Base-by-base conservation (phyloP, 2,329 filamentous ascomycete species). In the Arachnomyces sp. region DNA sequence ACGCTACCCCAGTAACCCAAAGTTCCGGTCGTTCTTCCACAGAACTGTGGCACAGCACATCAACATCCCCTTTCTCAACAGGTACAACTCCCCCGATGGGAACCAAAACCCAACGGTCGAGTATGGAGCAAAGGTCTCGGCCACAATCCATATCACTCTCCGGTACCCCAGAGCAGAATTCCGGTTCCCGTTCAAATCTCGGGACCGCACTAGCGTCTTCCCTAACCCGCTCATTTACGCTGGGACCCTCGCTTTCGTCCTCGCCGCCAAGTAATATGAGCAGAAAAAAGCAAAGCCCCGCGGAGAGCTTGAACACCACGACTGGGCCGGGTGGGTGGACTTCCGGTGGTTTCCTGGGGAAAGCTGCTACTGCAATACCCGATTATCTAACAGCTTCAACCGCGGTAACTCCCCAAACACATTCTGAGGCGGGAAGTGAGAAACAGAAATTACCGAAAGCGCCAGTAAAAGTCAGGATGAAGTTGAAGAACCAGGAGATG, bases 401-500 rank as follows among this genome's bases (percentile, higher is more conserved):
- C 32, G 46, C 51, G 32, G 40, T 53, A 15, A 49, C 55, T 33
- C 59, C 60, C 18, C 55, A 58, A 44, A 56, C 56, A 16, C 52
- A 59, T 32, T 65, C 64, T 1, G 65, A 65, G 40, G 58, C 55
- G 11, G 64, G 61, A 41, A 63, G 56, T 38, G 62, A 63, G 34
- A 63, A 44, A 47, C 55, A 46, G 29, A 43, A 46, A 13, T 48
- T 50, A n/a, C 30, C 48, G 43, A 58, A 62, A 45, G 46, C 51
- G 39, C 36, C 55, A 42, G 45, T 51, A 42, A 59, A 54, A 42
- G 45, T 77, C 40, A 70, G 66, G 39, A 60, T 74, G 14, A 67
- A 61, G n/a, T 59, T 77, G 17, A 76, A 74, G 48, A 77, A 79
- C 37, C 70, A 73, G 45, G 65, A 68, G 40, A 63, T 67, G 28